Percentiles rank a stretch among this genome's conserved stretches.
Evolutionary conservation across 2,329 filamentous ascomycete genomes (phyloP).

Genomic region (Claviceps sp.): DNA sequence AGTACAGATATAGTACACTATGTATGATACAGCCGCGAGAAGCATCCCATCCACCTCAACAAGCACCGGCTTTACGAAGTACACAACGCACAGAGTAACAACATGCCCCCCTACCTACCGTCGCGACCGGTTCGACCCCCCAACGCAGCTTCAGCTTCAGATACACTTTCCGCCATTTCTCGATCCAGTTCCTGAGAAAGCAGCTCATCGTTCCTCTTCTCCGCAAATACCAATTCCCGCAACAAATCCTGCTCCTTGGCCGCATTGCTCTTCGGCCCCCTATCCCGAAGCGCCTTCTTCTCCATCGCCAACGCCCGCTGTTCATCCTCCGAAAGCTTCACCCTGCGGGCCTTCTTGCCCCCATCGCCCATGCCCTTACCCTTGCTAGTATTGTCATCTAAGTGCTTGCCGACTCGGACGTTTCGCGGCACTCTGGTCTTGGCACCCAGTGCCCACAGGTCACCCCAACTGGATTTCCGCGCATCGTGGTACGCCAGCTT

Average conservation of each 20-base stretch:
- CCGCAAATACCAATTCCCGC: conserved; percentile 24
- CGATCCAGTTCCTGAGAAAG: conserved; percentile 19
- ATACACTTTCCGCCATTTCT: conserved; percentile 16
- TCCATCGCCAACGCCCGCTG: conserved; percentile 26
- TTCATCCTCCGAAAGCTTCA: conserved; percentile 21
- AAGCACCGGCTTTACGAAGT: no score
- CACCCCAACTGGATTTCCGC: conserved; percentile 80
- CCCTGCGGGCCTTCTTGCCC: conserved; percentile 24
- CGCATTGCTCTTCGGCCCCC: conserved; percentile 29
- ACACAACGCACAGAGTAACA: no score
- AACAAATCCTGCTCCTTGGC: conserved; percentile 25
- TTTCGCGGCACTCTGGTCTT: conserved; percentile 61
- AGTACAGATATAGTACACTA: no score
- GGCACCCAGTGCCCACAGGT: conserved; percentile 87
- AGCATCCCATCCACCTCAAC: no score
- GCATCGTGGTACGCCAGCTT: conserved; percentile 82
- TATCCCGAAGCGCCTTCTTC: conserved; percentile 20
- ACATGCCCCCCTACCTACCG: not conserved
- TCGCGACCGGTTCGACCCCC: not conserved
- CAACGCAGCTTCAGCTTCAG: not conserved
- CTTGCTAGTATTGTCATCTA: conserved; percentile 19
- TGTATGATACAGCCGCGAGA: no score
- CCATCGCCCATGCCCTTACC: no score
- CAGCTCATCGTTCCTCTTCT: conserved; percentile 18
- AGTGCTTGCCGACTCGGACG: conserved; percentile 43